Base-by-base conservation (phyloP, 202 grass and related monocot genomes). In the Setaria viridis region DNA sequence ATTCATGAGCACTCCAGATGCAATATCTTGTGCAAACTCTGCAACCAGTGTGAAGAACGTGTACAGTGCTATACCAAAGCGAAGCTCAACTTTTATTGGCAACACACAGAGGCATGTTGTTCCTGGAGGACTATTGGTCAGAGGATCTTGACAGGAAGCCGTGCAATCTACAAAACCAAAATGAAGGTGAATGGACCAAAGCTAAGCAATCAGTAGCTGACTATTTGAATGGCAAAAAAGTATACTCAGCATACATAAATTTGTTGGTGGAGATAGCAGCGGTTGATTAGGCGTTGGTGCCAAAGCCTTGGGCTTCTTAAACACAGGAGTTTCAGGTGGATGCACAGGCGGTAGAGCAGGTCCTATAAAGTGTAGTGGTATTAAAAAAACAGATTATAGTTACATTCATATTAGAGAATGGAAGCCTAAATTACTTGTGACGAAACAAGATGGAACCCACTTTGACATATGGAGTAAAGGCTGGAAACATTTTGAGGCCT, bases 81-180 rank as follows among this genome's bases (percentile, higher is more conserved):
- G 89, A 79, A 99, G 92, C 70, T 93, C 89, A 12, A 97, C 89
- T 90, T 94, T 99, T 78, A 99, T 97, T 50, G 97, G 97, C 83
- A 80, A 43, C 51, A 99, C 97, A 77, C 97, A 99, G 4, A 85
- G 60, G 80, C 97, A 99, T 67, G 86, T 71, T 54, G 88, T 90
- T 80, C 94, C 97, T 39, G 92, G 92, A 63, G 89, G 94, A 86
- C 76, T 94, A 78, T 97, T 97, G 42, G 97, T 99, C 63, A 71
- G 72, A 87, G 92, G 89, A 70, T 99, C 94, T 83, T 77, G 5
- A 77, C 97, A 99, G 64, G 85, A 55, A 47, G 84, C 51, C 3
- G 57, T 80, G 82, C 97, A 99, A 84, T 99, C 97, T 99, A 87
- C 77, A 78, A 91, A 59, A 70, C 49, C 84, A 70, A 62, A 63